Conservation (phyloP, 202 grass and related monocot species). For the Schoenoplectus tabernaemontani region DNA sequence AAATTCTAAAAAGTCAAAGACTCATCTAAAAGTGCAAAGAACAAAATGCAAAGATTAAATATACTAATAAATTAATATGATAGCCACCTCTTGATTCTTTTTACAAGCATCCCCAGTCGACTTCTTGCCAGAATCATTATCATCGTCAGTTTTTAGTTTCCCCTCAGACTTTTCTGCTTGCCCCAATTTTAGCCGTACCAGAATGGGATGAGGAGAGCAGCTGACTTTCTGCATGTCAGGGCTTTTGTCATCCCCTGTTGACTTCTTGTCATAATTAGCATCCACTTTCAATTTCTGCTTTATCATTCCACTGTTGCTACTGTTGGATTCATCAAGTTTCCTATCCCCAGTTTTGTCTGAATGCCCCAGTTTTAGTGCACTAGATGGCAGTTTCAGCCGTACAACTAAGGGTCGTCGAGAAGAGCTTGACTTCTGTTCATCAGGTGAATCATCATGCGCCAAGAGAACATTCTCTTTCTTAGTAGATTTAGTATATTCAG, state of each 20-base stretch:
- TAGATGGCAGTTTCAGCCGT: background rate
- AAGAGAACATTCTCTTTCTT: background rate
- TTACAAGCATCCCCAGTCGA: constrained; percentile 10
- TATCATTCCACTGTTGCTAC: too few relatives aligned
- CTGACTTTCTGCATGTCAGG: background rate
- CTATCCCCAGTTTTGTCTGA: background rate
- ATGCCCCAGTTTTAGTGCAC: background rate
- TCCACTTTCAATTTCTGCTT: too few relatives aligned
- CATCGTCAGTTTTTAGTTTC: background rate
- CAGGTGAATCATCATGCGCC: background rate
- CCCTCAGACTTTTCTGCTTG: background rate
- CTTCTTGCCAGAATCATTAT: background rate
- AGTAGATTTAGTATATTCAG: background rate
- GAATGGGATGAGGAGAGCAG: background rate
- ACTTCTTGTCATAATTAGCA: background rate
- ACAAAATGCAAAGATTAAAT: background rate
- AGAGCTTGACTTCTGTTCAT: background rate
- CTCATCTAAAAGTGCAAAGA: background rate
- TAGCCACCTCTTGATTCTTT: constrained; percentile 48
- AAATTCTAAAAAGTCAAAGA: too few relatives aligned
- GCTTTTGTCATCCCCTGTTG: too few relatives aligned
- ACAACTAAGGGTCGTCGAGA: background rate
- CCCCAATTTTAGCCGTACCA: background rate
- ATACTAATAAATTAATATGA: background rate
- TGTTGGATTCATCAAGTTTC: background rate